Evolutionary conservation across 305 asterid species (phyloP).

Genomic region (Fraxinus sp.): DNA sequence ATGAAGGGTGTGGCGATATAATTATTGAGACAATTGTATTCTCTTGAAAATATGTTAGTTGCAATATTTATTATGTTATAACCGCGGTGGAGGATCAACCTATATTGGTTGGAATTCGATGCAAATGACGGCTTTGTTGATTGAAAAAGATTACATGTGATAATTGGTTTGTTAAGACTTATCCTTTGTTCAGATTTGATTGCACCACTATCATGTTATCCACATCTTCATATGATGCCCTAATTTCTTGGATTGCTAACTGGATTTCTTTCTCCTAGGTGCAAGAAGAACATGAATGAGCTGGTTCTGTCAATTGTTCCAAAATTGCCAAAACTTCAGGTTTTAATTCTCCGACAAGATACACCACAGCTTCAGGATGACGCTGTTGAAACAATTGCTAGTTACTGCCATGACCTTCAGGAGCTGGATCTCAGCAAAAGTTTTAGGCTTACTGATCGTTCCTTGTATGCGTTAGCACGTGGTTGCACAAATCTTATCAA

Average conservation of each 20-base stretch:
- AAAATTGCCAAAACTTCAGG: constrained; percentile 69
- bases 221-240: background rate
- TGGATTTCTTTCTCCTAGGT: constrained; percentile 46
- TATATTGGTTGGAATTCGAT: background rate
- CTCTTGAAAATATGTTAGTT: background rate
- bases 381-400: constrained; percentile 66
- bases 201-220: background rate
- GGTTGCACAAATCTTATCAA: constrained; percentile 74
- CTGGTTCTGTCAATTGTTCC: constrained; percentile 67
- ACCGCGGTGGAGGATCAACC: background rate
- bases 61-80: background rate
- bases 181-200: background rate
- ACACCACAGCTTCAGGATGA: constrained; percentile 75
- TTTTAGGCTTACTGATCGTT: constrained; percentile 67
- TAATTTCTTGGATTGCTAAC: background rate
- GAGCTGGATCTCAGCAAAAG: constrained; percentile 98
- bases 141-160: background rate
- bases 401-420: constrained; percentile 63
- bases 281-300: constrained; percentile 84
- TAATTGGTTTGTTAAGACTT: background rate
- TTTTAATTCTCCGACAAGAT: constrained; percentile 70
- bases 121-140: background rate
- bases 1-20: background rate
- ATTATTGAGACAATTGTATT: background rate
- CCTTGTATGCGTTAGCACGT: constrained; percentile 70